Evolutionary conservation across 1,284 basidiomycete species (phyloP), one percentile per base, ranked within the genome.

Genomic region (Cutaneotrichosporon spelunceum): DNA sequence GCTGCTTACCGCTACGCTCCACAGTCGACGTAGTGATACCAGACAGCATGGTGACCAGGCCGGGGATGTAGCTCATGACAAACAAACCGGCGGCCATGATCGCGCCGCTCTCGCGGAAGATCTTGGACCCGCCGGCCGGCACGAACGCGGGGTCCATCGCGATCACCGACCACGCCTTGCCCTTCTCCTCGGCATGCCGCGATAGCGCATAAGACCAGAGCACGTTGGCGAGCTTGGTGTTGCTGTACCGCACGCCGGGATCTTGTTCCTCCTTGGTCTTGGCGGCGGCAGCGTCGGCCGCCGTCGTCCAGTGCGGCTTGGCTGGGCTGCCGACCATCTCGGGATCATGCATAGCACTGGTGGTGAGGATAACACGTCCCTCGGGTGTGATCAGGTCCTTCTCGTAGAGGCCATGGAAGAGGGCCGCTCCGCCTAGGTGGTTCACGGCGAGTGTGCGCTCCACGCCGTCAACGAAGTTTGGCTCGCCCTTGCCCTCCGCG

Each of bases 391-490:
- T 53, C 33, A 71, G 60, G 30, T 66, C 61, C 48, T 50, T 50
- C 3, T 26, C 27, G 14, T 50, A n/a, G 13, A 50, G 48, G 5
- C 21, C 48, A 59, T 66, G 67, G 57, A 71, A 66, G 29, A 71
- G 62, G 13, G 66, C 59, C 3, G 67, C 62, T 24, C 70, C 65
- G 19, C 66, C 66, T 21, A 67, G 49, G 49, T 69, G 67, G 57
- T 68, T 67, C n/a, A 62, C 53, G 2, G 68, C 68, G 55, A 71
- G 67, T 30, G 61, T 65, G 27, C 44, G 24, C 36, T 70, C 67
- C 27, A 64, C 24, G 24, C 59, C 62, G 53, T 54, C 56, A n/a
- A 47, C 27, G 21, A 26, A 29, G 13, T 3, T 27, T 1, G 24
- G 10, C 23, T 39, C 16, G 30, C 1, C 48, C n/a, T n/a, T n/a